Base-by-base conservation (phyloP, 116 monocot species). In the Phalaenopsis hybrid region DNA sequence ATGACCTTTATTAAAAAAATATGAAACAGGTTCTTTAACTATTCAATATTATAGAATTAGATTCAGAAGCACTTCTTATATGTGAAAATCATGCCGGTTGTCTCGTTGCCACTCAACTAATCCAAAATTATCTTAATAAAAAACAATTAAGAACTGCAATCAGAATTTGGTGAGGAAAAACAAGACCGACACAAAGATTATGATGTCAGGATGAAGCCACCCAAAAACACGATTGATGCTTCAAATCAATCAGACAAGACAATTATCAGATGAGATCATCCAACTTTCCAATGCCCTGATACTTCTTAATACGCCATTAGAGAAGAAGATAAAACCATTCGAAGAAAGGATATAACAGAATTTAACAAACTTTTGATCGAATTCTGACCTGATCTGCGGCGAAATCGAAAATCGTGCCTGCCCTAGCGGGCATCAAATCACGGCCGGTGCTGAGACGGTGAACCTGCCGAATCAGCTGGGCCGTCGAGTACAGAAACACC, bases 301-400 rank as follows among this genome's bases (percentile, higher is more conserved):
- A 45, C 45, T 45, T 45, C 45, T 45, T 45, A 45, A 45, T 3
- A 45, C 4, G 45, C 45, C 2, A 51, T 51, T 51, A 2, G 51
- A 51, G 51, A 51, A 9, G 51, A 51, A 51, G 51, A 9, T 12
- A 11, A 11, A 51, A 51, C 51, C 51, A 51, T 9, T 51, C 13
- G 51, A 51, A 63, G 63, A 25, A 63, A 63, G 8, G 7, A 63
- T 21, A 63, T 4, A 23, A 6, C 23, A 63, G n/a, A n/a, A 63
- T n/a, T 23, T 63, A 25, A 63, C 18, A 63, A 23, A 63, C 1
- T 63, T 63, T 9, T 63, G 3, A 23, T 63, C 7, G 63, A 37
- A 72, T 72, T 28, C 25, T 37, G 52, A 93, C 96, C 96, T 96
- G 96, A 86, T 96, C 96, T 10, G 89, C 94, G 49, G 72, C 81